Percentiles rank a stretch among this genome's conserved stretches.
phyloP scores from a whole-genome alignment of 495 filamentous ascomycete genomes.

The Aspergillus kassunensis region DNA sequence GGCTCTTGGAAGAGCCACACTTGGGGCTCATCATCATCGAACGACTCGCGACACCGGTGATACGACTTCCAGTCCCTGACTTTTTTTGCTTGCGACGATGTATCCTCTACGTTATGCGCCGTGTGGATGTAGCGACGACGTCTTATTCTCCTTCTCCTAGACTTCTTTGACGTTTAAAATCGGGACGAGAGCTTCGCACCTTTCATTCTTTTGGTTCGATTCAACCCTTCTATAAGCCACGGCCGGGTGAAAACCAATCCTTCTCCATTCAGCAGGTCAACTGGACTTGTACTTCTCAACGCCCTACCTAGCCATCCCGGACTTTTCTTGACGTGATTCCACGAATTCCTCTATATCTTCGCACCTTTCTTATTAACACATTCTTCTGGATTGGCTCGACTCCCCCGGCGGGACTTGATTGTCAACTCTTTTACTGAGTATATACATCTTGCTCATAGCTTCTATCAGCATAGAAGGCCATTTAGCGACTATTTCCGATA shows the following conservation, averaged over 20 bases:
- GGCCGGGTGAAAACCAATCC: neutral
- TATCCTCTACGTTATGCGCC: slow-evolving; percentile 23
- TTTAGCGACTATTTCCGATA: slow-evolving; percentile 10
- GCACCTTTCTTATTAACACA: neutral
- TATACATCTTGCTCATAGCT: neutral
- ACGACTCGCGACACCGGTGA: slow-evolving; percentile 31
- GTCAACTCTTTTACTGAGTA: neutral
- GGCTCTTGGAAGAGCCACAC: slow-evolving; percentile 38
- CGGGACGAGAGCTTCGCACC: neutral
- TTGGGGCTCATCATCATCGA: slow-evolving; percentile 27
- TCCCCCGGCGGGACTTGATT: neutral
- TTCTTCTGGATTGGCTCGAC: neutral
- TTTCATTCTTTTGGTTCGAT: neutral
- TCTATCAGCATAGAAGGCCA: slow-evolving; percentile 4
- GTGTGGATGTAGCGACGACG: slow-evolving; percentile 20
- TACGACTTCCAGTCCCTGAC: neutral
- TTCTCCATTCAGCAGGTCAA: neutral
- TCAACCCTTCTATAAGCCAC: neutral
- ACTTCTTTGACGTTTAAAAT: slow-evolving; percentile 1
- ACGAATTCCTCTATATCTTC: neutral
- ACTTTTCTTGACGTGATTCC: neutral
- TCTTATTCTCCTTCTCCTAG: neutral
- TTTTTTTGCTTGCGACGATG: slow-evolving; percentile 10
- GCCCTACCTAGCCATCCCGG: neutral
- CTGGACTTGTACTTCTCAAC: neutral